phyloP scores from a whole-genome alignment of 139 green algal genomes.

The Coelastrella sp. region DNA sequence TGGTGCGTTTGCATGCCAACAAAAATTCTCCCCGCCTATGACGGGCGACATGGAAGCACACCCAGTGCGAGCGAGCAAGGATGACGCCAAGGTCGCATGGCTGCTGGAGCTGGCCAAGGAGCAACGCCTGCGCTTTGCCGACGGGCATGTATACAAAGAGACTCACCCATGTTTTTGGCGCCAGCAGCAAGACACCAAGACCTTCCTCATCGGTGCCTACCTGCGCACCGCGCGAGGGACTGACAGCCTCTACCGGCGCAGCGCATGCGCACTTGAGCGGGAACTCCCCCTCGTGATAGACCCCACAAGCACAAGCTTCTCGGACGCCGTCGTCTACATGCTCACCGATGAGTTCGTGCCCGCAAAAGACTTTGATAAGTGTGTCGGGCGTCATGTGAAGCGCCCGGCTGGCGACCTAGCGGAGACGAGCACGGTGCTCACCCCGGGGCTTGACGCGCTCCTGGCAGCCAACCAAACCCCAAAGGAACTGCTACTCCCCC shows the following conservation, averaged over 20 bases:
- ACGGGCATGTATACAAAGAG: neutral
- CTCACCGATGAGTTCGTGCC: neutral
- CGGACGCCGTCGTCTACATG: neutral
- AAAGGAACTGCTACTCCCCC: neutral
- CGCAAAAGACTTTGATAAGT: neutral
- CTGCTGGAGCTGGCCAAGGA: neutral
- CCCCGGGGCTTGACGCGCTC: neutral
- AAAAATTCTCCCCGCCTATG: too few relatives aligned
- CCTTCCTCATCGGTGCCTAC: neutral
- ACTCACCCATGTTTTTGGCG: neutral
- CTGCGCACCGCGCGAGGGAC: neutral
- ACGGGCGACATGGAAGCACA: too few relatives aligned
- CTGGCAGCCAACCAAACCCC: neutral
- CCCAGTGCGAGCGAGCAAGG: too few relatives aligned
- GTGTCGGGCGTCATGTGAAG: neutral
- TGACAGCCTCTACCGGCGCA: neutral
- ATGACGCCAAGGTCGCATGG: neutral
- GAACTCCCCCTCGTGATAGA: neutral
- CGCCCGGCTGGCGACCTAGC: neutral
- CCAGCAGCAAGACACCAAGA: neutral
- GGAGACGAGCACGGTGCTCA: neutral
- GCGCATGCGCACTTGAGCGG: neutral
- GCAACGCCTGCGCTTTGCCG: neutral
- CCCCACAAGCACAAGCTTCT: neutral
- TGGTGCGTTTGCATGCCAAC: too few relatives aligned